Conservation (phyloP, 164 flowering plant species). For the Chloranthus sessilifolius region DNA sequence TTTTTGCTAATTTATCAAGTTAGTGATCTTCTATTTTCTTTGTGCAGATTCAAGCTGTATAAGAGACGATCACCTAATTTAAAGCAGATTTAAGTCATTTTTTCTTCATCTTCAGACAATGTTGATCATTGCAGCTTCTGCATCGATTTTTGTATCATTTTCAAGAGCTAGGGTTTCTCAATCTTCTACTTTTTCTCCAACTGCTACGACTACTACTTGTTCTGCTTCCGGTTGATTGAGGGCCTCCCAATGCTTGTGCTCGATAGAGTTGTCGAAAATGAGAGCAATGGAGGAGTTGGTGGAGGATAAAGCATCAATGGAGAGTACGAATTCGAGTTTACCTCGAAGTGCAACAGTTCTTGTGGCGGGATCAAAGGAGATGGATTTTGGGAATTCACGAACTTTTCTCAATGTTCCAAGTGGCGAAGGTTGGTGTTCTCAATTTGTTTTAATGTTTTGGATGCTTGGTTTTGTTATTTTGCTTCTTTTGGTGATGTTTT, state of each 20-base stretch:
- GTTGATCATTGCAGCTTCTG: slow-evolving; percentile 20
- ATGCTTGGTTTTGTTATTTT: too few relatives aligned
- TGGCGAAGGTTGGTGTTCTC: slow-evolving; percentile 58
- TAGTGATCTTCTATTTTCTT: too few relatives aligned
- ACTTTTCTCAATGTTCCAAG: slow-evolving; percentile 36
- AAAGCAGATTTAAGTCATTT: neutral
- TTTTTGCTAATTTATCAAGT: too few relatives aligned
- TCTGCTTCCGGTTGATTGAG: slow-evolving; percentile 8
- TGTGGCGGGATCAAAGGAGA: slow-evolving; percentile 7
- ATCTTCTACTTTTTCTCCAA: neutral
- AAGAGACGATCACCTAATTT: neutral
- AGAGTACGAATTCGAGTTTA: slow-evolving; percentile 1
- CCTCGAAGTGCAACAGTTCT: slow-evolving; percentile 1
- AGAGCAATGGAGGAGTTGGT: slow-evolving; percentile 34
- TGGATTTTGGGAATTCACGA: slow-evolving; percentile 22
- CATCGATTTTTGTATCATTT: slow-evolving; percentile 12
- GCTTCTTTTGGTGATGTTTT: too few relatives aligned
- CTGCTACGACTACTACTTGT: neutral
- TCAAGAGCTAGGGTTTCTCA: slow-evolving; percentile 17
- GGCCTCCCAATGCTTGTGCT: slow-evolving; percentile 4
- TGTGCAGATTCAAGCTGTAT: neutral
- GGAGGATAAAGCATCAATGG: slow-evolving; percentile 24
- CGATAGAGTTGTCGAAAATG: slow-evolving; percentile 9
- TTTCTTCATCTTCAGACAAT: slow-evolving; percentile 7
- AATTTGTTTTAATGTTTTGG: too few relatives aligned